Evolutionary conservation across 208 protist species (phyloP), one percentile per base, ranked within the genome.

Genomic region (Trypanosomatidae sp.): DNA sequence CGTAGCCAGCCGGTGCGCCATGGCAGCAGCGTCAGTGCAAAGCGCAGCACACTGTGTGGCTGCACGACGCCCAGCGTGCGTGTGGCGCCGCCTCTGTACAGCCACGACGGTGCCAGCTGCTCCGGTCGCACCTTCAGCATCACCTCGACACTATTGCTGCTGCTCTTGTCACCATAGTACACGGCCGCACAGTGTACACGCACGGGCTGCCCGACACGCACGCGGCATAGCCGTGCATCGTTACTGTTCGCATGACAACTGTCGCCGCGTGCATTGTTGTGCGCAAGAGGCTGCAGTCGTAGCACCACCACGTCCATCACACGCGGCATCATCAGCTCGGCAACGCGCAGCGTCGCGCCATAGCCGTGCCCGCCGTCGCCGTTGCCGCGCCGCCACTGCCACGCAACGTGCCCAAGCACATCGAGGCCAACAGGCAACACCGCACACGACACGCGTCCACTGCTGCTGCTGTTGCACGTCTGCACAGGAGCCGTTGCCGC

Each of bases 61-160:
- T 67, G 50, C 22, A 77, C 20, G 21, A 42, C 11, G 2, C 68
- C 74, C 13, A 85, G 44, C 3, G 57, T 64, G 22, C 35, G 50
- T n/a, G 69, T 15, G n/a, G 69, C 54, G 6, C 67, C 60, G 0
- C 75, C 80, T n/a, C 66, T 54, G 66, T 89, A 85, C 35, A 84
- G 53, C 58, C 55, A 78, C 33, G 67, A 47, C 30, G 74, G 69
- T 5, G 59, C 68, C 30, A 89, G 53, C 16, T 47, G 30, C 50
- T 85, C 80, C 40, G 73, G 64, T n/a, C 72, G 61, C 11, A 86
- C 57, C 38, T 81, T 79, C 21, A 86, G 44, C 7, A 62, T 57
- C 18, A 83, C 41, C 39, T 80, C 66, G 41, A 48, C n/a, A 11
- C n/a, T 11, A 15, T 35, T 35, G 30, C 11, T 11, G 5, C 40